A percentile compares a stretch with the other conserved stretches of the same genome.
Evolutionary conservation across 768 basidiomycete species (phyloP).

Genomic region (Panaeolus papilionaceus): DNA sequence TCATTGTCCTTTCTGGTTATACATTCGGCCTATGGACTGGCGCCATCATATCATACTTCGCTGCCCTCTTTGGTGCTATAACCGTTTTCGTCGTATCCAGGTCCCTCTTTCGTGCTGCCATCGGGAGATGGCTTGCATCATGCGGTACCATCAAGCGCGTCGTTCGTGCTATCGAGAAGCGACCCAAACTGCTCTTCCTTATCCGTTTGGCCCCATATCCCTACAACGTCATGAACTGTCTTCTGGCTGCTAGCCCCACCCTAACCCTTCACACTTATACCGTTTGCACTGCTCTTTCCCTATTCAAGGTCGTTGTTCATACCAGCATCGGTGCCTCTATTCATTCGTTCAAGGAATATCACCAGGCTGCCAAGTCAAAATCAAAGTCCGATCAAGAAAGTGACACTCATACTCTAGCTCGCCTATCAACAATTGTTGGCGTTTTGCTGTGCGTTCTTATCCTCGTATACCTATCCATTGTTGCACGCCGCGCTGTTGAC

Average conservation of each 20-base stretch:
- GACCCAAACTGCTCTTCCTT: constrained; percentile 87
- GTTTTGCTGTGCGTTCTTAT: constrained; percentile 75
- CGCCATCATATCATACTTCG: constrained; percentile 85
- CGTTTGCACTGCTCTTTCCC: constrained; percentile 78
- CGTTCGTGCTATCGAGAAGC: constrained; percentile 86
- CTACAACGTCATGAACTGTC: constrained; percentile 95
- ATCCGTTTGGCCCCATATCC: constrained; percentile 93
- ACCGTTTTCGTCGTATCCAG: constrained; percentile 85
- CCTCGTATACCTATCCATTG: constrained; percentile 79
- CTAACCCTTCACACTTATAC: constrained; percentile 83
- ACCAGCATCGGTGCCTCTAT: constrained; percentile 88
- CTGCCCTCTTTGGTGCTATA: constrained; percentile 85
- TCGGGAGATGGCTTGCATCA: constrained; percentile 74
- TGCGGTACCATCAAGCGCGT: constrained; percentile 79
- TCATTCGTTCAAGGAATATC: constrained; percentile 79
- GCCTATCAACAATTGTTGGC: constrained; percentile 72
- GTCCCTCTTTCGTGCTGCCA: constrained; percentile 70
- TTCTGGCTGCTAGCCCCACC: constrained; percentile 86
- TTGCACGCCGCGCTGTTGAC: constrained; percentile 72
- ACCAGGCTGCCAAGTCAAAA: constrained; percentile 40
- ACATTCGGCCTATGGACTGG: constrained; percentile 87
- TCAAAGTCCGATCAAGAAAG: constrained; percentile 35
- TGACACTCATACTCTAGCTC: constrained; percentile 54
- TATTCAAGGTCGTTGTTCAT: constrained; percentile 92
- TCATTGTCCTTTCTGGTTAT: constrained; percentile 92